Base-by-base conservation (phyloP, 495 filamentous ascomycete genomes). In the Alectoria sarmentosa region DNA sequence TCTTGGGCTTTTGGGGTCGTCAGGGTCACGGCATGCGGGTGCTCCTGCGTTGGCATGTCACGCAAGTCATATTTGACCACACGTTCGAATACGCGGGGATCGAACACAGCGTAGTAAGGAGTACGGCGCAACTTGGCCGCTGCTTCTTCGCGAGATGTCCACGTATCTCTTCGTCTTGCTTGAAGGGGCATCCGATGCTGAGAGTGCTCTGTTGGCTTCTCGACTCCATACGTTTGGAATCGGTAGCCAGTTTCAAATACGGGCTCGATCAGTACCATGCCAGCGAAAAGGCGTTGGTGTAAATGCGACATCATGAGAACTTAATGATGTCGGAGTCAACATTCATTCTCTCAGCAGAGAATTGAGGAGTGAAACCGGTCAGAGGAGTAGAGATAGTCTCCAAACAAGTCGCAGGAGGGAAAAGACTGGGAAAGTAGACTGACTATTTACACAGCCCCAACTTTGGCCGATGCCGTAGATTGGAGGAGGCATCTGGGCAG, bases 1-100 rank as follows among this genome's bases (percentile, higher is more conserved):
- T 88, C 86, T 67, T 84, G 80, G 74, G 86, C 80, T 66, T 85
- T 86, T 26, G 84, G 78, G 1, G 86, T 88, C n/a, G 81, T 79
- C 39, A 90, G 70, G 3, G 85, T 83, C 6, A 82, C 79, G 13
- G 71, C 66, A 4, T 66, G 60, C 19, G 69, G 66, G 58, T 61
- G 26, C 21, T 34, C 28, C 36, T 10, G 26, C 14, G 69, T 66
- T 10, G 68, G 65, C 19, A 65, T 32, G 36, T 71, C 65, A 8
- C 69, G 65, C n/a, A 74, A 42, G 30, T 68, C 70, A 38, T 70
- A 68, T 39, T 69, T 26, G 13, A 74, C 49, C 28, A 66, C 65
- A 11, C 64, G 66, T 15, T 73, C 64, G 26, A 73, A 63, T 23
- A 70, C 71, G 32, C 69, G 46, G 6, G 65, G 56, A 41, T 73